A percentile compares a stretch with the other conserved stretches of the same genome.
Conservation (phyloP, 345 rosid genomes). For the Moricandia moricandioides region DNA sequence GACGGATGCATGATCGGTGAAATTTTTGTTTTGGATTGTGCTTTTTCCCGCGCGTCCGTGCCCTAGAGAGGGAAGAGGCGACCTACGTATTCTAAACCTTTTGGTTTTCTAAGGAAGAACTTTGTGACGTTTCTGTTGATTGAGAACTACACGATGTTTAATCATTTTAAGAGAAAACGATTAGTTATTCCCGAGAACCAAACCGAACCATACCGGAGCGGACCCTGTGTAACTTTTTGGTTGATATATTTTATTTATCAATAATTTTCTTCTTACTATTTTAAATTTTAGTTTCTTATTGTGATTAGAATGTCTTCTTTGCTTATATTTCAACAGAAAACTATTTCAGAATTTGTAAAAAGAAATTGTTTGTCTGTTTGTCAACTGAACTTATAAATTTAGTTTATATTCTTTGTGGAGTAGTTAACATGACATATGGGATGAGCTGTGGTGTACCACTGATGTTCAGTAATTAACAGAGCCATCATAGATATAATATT, state of each 20-base stretch:
- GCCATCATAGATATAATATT: neutral
- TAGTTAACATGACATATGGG: conserved; percentile 23
- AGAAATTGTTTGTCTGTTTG: neutral
- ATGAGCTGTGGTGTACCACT: conserved; percentile 19
- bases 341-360: neutral
- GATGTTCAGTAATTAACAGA: neutral
- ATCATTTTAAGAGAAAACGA: neutral
- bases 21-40: neutral
- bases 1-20: conserved; percentile 6
- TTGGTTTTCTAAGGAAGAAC: neutral
- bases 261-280: neutral
- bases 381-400: neutral
- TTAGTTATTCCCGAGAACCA: neutral
- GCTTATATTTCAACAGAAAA: neutral
- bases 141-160: conserved; percentile 17
- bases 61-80: conserved; percentile 16
- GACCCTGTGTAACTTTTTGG: neutral
- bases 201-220: neutral
- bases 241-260: neutral
- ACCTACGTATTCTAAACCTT: neutral
- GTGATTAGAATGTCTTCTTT: neutral
- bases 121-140: conserved; percentile 4
- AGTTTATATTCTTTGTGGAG: neutral
- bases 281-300: neutral
- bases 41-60: conserved; percentile 27